Evolutionary conservation across 2,329 filamentous ascomycete species (phyloP).

Genomic region (Cyphellophora europaea): DNA sequence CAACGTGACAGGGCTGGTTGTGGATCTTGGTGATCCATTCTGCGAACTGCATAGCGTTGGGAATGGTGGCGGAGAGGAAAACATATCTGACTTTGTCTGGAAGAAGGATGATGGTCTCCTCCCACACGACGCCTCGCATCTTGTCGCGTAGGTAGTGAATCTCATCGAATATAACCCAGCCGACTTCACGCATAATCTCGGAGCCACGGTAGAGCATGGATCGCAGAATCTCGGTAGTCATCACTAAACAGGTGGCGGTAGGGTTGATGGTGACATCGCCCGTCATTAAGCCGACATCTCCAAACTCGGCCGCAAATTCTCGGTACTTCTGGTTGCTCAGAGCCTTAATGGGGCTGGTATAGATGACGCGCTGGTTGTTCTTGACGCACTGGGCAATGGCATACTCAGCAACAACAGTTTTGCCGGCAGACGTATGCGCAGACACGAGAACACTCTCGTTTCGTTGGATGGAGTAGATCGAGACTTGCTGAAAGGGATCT

Average conservation of each 20-base stretch:
- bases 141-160: constrained; percentile 98
- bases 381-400: constrained; percentile 95
- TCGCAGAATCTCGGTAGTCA: constrained; percentile 98
- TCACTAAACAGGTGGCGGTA: constrained; percentile 92
- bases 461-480: constrained; percentile 88
- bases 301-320: constrained; percentile 92
- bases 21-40: constrained; percentile 99
- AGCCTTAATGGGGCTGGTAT: constrained; percentile 98
- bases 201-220: constrained; percentile 98
- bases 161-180: constrained; percentile 97
- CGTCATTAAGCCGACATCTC: constrained; percentile 95
- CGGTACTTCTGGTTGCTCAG: constrained; percentile 98
- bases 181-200: constrained; percentile 98
- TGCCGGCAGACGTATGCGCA: constrained; percentile 93
- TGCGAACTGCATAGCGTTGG: constrained; percentile 97
- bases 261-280: constrained; percentile 99
- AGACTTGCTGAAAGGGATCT: constrained; percentile 93
- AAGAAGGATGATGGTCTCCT: constrained; percentile 95
- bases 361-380: constrained; percentile 96
- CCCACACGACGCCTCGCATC: constrained; percentile 90
- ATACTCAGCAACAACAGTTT: constrained; percentile 97
- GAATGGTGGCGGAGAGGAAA: constrained; percentile 94
- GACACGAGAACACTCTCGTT: constrained; percentile 96
- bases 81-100: constrained; percentile 99
- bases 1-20: constrained; percentile 93